Base-by-base conservation (phyloP, 345 rosid species). In the Boechera stricta region DNA sequence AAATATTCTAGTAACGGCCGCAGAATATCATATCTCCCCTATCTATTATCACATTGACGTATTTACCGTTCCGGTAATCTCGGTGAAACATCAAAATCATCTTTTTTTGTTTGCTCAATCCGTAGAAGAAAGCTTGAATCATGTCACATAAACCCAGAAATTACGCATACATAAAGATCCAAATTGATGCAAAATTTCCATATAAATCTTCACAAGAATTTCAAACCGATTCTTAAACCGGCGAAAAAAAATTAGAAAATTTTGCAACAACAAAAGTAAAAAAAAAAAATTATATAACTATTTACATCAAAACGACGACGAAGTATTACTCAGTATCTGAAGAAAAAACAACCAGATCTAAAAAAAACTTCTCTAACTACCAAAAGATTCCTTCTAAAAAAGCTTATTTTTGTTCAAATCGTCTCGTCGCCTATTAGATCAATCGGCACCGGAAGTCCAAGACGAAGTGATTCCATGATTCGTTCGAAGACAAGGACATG, bases 401-500 rank as follows among this genome's bases (percentile, higher is more conserved):
- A 16, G 28, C 6, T 9, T 47, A 57, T 36, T 54, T 54, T 11
- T 41, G 24, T 5, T 78, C 77, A 73, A 7, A 42, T 52, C 21
- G 52, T 15, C 18, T 67, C 78, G 10, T 67, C 64, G 5, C 59
- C 68, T 68, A 84, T 61, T 35, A 78, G 73, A 74, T 88, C 88
- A 56, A 76, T 78, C n/a, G 89, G 77, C 60, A 84, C 84, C 7
- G 82, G 63, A 4, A 83, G 57, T 5, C 99, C 98, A 29, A 90
- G 89, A 31, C 97, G 87, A 64, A 95, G 81, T n/a, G 91, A 86
- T 47, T 92, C 99, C 83, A 96, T 81, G 57, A 90, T 84, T 1
- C 89, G 89, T 74, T 96, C 97, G 60, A 96, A 96, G 36, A 82
- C 85, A n/a, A 83, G 67, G 26, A 89, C 99, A 79, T 90, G 96